A percentile compares a stretch with the other conserved stretches of the same genome.
phyloP scores from a whole-genome alignment of 345 rosid genomes.

The thale cress (Arabidopsis thaliana) region DNA sequence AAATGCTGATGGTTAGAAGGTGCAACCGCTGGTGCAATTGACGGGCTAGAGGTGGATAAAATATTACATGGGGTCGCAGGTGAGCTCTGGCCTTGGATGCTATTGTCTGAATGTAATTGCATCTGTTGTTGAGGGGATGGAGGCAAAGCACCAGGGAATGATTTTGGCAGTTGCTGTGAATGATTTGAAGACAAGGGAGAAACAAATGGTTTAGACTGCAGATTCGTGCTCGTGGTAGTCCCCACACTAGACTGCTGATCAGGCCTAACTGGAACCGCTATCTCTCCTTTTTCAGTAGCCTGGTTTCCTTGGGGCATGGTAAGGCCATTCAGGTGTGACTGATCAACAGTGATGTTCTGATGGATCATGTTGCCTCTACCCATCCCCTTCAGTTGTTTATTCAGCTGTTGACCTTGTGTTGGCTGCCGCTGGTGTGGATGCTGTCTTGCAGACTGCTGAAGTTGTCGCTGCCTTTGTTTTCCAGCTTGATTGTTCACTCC shows the following conservation, averaged over 20 bases:
- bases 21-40: conserved; percentile 51
- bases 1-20: conserved; percentile 52
- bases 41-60: conserved; percentile 52
- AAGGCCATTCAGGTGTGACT: conserved; percentile 76
- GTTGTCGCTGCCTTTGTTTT: conserved; percentile 87
- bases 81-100: conserved; percentile 63
- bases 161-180: conserved; percentile 64
- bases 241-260: conserved; percentile 71
- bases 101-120: conserved; percentile 68
- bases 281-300: conserved; percentile 75
- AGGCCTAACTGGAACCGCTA: conserved; percentile 61
- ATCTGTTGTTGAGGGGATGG: conserved; percentile 64
- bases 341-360: conserved; percentile 70
- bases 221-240: conserved; percentile 57
- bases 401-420: conserved; percentile 67
- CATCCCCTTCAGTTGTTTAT: conserved; percentile 74
- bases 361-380: conserved; percentile 84
- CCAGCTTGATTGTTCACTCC: conserved; percentile 76
- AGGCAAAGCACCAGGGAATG: conserved; percentile 55
- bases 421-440: conserved; percentile 89
- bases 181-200: conserved; percentile 61
- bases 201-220: conserved; percentile 64
- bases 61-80: conserved; percentile 56
- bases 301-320: conserved; percentile 59
- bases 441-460: conserved; percentile 78